These are phyloP conservation scores for Epithemia pelagica DNA, from an alignment of 108 stramenopile genomes.

Conservation along the genomic window DNA sequence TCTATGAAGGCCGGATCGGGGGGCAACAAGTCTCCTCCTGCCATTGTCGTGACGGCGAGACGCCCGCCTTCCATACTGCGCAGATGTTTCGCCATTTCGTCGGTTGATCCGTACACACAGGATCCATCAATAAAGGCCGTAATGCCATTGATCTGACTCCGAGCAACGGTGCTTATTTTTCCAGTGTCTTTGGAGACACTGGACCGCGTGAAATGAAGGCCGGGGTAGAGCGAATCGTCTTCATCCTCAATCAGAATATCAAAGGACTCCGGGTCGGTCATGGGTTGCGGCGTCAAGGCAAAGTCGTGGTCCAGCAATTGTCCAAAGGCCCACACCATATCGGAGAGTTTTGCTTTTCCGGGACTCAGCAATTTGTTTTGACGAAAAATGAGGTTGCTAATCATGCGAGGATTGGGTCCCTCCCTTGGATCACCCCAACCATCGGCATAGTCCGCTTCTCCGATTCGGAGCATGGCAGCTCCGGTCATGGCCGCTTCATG, in stretches of 20 bases:
- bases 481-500: neutral
- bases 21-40: neutral
- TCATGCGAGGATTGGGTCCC: neutral
- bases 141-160: constrained; percentile 7
- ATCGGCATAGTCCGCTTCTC: neutral
- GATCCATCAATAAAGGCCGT: constrained; percentile 9
- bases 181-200: neutral
- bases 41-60: neutral
- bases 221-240: neutral
- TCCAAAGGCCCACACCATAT: constrained; percentile 31
- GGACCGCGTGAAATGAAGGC: neutral
- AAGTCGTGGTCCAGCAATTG: constrained; percentile 31
- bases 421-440: neutral
- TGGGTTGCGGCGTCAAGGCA: neutral
- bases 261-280: neutral
- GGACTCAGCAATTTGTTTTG: neutral
- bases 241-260: neutral
- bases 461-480: neutral
- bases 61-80: neutral
- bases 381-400: neutral
- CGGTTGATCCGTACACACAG: constrained; percentile 13
- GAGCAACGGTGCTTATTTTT: neutral
- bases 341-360: neutral
- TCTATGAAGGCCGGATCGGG: no score
- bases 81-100: neutral